These are phyloP conservation scores for Musa beccarii DNA, from an alignment of 176 grass and related monocot species.

Conservation along the genomic window DNA sequence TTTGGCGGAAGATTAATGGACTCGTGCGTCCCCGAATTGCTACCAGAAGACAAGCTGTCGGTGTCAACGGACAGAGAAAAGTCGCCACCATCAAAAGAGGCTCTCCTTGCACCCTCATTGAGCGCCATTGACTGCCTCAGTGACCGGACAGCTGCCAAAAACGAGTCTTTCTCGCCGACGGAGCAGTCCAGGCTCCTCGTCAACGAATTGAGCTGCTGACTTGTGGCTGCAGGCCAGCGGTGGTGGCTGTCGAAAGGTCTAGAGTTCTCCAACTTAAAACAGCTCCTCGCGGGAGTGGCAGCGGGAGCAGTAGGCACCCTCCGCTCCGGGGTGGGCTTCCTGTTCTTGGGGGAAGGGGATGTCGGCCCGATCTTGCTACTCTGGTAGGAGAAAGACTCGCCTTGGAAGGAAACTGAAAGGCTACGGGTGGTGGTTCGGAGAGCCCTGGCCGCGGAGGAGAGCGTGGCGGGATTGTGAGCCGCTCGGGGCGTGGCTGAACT, in stretches of 20 bases:
- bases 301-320: background rate
- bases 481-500: slow-evolving; percentile 31
- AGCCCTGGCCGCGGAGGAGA: slow-evolving; percentile 22
- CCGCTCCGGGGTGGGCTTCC: slow-evolving; percentile 30
- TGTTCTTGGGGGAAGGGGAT: slow-evolving; percentile 42
- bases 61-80: slow-evolving; percentile 3
- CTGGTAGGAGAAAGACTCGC: slow-evolving; percentile 76
- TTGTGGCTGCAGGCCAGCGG: slow-evolving; percentile 58
- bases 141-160: slow-evolving; percentile 23
- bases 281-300: background rate
- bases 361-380: slow-evolving; percentile 61
- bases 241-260: slow-evolving; percentile 35
- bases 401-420: slow-evolving; percentile 98
- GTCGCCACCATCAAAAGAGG: slow-evolving; percentile 11
- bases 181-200: slow-evolving; percentile 84
- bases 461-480: slow-evolving; percentile 16
- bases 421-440: slow-evolving; percentile 67
- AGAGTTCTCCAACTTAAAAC: slow-evolving; percentile 27
- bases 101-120: slow-evolving; percentile 8
- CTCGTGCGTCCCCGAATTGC: slow-evolving; percentile 12
- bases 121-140: slow-evolving; percentile 10
- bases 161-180: slow-evolving; percentile 43
- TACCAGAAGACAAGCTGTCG: slow-evolving; percentile 5
- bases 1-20: background rate
- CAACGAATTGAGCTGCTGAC: slow-evolving; percentile 46